Percentiles rank a stretch among this genome's conserved stretches.
Conservation (phyloP, 2,329 filamentous ascomycete genomes). For the Aspergillus ibericus region DNA sequence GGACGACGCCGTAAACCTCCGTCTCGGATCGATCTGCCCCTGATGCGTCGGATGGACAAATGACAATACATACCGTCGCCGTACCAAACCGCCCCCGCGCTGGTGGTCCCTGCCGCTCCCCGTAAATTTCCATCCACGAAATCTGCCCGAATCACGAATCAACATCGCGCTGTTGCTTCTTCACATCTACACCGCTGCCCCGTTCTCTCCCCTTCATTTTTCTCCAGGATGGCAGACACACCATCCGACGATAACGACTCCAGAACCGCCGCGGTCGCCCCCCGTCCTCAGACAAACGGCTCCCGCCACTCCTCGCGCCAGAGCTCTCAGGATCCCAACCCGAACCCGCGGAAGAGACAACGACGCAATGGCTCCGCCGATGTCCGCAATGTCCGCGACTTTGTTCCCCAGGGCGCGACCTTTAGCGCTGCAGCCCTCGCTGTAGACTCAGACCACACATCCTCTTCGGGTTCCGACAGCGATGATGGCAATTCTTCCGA, state of each 20-base stretch:
- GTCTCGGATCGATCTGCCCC: neutral
- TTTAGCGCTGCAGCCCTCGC: constrained; percentile 37
- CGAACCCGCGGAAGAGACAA: constrained; percentile 29
- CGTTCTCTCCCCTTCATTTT: neutral
- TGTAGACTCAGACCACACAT: constrained; percentile 34
- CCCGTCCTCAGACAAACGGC: constrained; percentile 30
- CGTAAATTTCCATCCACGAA: constrained; percentile 26
- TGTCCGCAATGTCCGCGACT: constrained; percentile 32
- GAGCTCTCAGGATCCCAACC: constrained; percentile 24
- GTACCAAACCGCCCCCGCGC: too few relatives aligned
- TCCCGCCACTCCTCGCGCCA: constrained; percentile 20
- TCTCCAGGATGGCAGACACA: constrained; percentile 24
- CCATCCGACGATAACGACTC: constrained; percentile 45
- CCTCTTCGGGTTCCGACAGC: constrained; percentile 28
- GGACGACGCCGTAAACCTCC: neutral
- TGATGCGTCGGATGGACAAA: too few relatives aligned
- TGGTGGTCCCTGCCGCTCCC: constrained; percentile 14
- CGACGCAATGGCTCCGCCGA: constrained; percentile 26
- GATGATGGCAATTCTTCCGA: constrained; percentile 14
- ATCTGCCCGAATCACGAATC: neutral
- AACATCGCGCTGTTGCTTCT: neutral
- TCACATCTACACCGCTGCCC: neutral
- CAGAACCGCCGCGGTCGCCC: constrained; percentile 47
- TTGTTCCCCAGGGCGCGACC: constrained; percentile 38
- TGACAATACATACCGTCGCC: too few relatives aligned